Evolutionary conservation across 2,329 filamentous ascomycete species (phyloP), one percentile per base, ranked within the genome.

Genomic region (Leptographium procerum): DNA sequence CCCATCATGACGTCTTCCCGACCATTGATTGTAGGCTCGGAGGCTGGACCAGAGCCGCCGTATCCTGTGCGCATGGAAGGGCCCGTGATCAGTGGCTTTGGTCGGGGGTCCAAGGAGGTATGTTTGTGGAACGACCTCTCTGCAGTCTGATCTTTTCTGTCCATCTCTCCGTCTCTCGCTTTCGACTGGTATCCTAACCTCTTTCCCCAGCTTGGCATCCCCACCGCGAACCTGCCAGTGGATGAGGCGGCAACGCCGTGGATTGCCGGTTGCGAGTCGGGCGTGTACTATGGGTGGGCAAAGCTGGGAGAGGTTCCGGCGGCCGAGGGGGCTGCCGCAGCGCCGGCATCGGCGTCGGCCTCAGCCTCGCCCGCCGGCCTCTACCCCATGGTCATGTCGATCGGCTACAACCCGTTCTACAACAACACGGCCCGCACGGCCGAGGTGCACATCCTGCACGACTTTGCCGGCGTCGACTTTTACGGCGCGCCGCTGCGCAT

Each of bases 341-440:
- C 34, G 34, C 10, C 31, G 26, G 40, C 59, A 53, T 61, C 61
- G 28, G 28, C 29, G 50, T 10, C 52, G 34, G 65, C 59, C 59
- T 33, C 36, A 31, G 55, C 48, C 16, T 28, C 58, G 56, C 57
- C 52, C 52, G 62, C 63, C 63, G 61, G 52, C 51, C 76, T 94
- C 59, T 89, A 86, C 71, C 89, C 89, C 1, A 94, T 95, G 81
- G 91, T 95, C 64, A 88, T 96, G 86, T 89, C 85, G 61, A 92
- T 96, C 64, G 94, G 94, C 51, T 97, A 91, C 81, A 99, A 97
- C 73, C 94, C 94, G 0, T 97, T 91, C 74, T 99, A 96, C 80
- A 91, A 91, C 70, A 97, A 99, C 78, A 85, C 81, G 5, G 84
- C 89, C 52, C 85, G 89, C 62, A 89, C 83, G 62, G 91, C 94